Percentiles rank a stretch among this genome's conserved stretches.
These are phyloP conservation scores for Phytophthora brassicae DNA, from an alignment of 352 stramenopile species.

Conservation along the genomic window DNA sequence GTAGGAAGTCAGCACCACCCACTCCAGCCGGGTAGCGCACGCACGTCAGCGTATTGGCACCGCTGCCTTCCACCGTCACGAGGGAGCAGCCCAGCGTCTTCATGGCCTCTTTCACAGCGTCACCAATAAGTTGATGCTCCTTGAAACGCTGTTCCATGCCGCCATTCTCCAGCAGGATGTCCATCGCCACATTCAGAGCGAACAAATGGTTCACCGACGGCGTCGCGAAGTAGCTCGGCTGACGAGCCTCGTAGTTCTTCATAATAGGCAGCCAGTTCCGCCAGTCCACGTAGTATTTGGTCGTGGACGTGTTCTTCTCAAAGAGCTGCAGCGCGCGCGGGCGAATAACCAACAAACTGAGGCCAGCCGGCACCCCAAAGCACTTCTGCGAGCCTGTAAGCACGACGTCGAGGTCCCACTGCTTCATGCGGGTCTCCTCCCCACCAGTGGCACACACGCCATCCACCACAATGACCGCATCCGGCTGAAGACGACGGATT, in stretches of 20 bases:
- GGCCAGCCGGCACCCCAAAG: constrained; percentile 63
- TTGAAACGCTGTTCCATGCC: constrained; percentile 79
- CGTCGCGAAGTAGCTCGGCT: constrained; percentile 78
- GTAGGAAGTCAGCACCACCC: constrained; percentile 63
- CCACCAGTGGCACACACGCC: constrained; percentile 70
- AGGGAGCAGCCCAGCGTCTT: constrained; percentile 60
- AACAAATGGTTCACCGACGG: constrained; percentile 82
- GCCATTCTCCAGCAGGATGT: constrained; percentile 71
- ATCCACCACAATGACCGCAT: constrained; percentile 70
- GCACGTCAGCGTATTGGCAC: constrained; percentile 73
- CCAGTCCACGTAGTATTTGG: constrained; percentile 81
- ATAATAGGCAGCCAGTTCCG: constrained; percentile 82
- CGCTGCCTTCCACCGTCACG: constrained; percentile 49
- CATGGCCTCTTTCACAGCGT: constrained; percentile 72
- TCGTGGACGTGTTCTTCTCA: constrained; percentile 51
- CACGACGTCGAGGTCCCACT: constrained; percentile 79
- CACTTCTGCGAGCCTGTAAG: constrained; percentile 83
- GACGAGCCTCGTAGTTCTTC: constrained; percentile 81
- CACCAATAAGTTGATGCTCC: constrained; percentile 59
- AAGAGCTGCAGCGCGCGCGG: constrained; percentile 67
- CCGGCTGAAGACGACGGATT: constrained; percentile 59
- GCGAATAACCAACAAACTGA: constrained; percentile 69
- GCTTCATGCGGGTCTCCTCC: constrained; percentile 80
- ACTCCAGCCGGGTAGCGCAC: constrained; percentile 74
- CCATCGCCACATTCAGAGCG: constrained; percentile 62